Conservation (phyloP, 1,284 basidiomycete species). For the Rhodotorula sp. region DNA sequence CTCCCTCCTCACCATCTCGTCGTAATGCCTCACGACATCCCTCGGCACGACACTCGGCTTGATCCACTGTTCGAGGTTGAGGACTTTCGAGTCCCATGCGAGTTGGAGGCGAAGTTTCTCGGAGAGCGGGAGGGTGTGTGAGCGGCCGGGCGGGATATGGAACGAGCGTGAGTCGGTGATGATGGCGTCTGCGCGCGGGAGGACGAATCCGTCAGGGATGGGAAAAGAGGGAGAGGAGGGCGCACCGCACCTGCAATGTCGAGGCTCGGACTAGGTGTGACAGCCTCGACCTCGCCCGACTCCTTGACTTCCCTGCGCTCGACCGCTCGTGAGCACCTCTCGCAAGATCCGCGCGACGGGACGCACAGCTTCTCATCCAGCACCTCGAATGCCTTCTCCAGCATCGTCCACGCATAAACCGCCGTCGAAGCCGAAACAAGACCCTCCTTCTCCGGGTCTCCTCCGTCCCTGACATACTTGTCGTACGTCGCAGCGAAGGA, state of each 20-base stretch:
- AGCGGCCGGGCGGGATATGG: conserved; percentile 15
- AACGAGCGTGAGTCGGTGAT: conserved; percentile 16
- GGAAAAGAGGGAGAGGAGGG: too few relatives aligned
- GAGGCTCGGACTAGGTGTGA: conserved; percentile 6
- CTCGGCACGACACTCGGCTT: conserved; percentile 1
- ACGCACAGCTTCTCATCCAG: conserved; percentile 17
- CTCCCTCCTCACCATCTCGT: not conserved
- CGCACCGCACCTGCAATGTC: conserved; percentile 14
- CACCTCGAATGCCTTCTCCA: conserved; percentile 5
- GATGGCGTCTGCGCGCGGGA: conserved; percentile 4
- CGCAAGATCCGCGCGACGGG: not conserved
- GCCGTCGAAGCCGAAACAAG: conserved; percentile 14
- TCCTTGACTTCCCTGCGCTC: not conserved
- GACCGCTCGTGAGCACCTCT: too few relatives aligned
- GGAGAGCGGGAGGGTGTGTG: conserved; percentile 8
- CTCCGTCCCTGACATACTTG: conserved; percentile 3
- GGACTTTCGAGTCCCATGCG: conserved; percentile 5
- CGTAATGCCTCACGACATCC: conserved; percentile 6
- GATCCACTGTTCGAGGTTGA: not conserved
- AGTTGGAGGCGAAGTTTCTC: conserved; percentile 19
- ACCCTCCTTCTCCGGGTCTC: conserved; percentile 3
- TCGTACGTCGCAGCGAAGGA: conserved; percentile 8
- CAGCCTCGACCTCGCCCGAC: conserved; percentile 7
- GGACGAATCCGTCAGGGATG: not conserved
- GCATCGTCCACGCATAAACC: conserved; percentile 3